Conservation (phyloP, 192 early-diverging fungal genomes). For the Jimgerdemannia lactiflua region DNA sequence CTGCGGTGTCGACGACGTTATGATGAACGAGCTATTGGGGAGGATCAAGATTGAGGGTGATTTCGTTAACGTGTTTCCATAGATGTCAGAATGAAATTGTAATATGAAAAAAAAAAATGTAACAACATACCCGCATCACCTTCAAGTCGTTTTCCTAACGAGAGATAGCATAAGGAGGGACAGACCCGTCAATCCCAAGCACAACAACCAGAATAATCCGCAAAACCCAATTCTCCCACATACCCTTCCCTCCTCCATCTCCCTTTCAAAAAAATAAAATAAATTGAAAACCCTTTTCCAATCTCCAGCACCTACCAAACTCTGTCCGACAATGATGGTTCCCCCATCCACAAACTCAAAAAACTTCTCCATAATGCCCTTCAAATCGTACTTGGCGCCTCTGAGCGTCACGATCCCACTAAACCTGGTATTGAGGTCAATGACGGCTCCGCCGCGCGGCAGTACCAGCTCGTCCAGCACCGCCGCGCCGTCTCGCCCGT, state of each 20-base stretch:
- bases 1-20: conserved; percentile 18
- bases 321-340: conserved; percentile 65
- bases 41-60: neutral
- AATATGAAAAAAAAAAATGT: too few species aligned
- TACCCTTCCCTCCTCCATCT: too few species aligned
- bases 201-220: too few species aligned
- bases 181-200: too few species aligned
- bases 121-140: too few species aligned
- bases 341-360: conserved; percentile 35
- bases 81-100: too few species aligned
- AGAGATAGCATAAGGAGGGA: too few species aligned
- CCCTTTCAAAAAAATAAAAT: too few species aligned
- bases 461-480: conserved; percentile 62
- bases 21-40: conserved; percentile 34
- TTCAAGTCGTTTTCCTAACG: too few species aligned
- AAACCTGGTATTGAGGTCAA: conserved; percentile 61
- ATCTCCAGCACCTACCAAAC: conserved; percentile 26
- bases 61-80: too few species aligned
- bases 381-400: conserved; percentile 41
- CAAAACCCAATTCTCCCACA: too few species aligned
- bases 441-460: conserved; percentile 38
- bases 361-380: conserved; percentile 32
- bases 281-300: too few species aligned
- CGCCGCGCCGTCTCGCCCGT: conserved; percentile 29
- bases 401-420: conserved; percentile 50